Conservation (phyloP, 306 rosid genomes). For the Lathyrus sativus region DNA sequence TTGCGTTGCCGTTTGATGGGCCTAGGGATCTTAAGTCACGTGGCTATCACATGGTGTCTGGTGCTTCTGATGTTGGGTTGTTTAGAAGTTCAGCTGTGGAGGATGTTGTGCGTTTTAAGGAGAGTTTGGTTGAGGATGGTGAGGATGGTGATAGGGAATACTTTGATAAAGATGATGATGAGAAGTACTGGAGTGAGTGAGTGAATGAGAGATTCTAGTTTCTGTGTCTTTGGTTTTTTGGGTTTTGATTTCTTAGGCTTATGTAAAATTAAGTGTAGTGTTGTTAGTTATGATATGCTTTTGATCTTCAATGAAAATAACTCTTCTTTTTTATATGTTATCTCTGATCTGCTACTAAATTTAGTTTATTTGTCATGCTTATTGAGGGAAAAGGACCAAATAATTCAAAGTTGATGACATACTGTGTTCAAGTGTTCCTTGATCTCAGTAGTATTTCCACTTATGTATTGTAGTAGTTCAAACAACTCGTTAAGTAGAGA, state of each 20-base stretch:
- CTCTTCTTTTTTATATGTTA: neutral
- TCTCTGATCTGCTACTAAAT: too few species aligned
- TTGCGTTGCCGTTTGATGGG: conserved; percentile 61
- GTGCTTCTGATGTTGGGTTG: conserved; percentile 64
- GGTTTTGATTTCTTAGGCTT: neutral
- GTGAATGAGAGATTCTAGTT: neutral
- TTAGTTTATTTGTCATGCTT: too few species aligned
- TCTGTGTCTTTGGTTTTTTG: neutral
- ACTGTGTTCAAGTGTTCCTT: too few species aligned
- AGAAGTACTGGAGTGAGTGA: conserved; percentile 77
- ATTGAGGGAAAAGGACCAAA: too few species aligned
- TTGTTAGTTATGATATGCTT: conserved; percentile 3
- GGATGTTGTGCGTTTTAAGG: conserved; percentile 64
- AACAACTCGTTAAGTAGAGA: too few species aligned
- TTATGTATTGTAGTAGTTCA: too few species aligned
- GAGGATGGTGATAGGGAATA: conserved; percentile 46
- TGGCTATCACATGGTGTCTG: conserved; percentile 73
- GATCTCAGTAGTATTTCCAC: too few species aligned
- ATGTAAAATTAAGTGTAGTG: conserved; percentile 31
- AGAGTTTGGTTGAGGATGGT: conserved; percentile 42
- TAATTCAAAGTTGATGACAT: too few species aligned
- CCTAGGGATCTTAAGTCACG: conserved; percentile 56
- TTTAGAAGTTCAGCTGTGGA: conserved; percentile 63
- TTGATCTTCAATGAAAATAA: conserved; percentile 7
- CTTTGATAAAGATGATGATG: conserved; percentile 51